Evolutionary conservation across 352 stramenopile species (phyloP).

Genomic region (Thalassiosira ordinaria): DNA sequence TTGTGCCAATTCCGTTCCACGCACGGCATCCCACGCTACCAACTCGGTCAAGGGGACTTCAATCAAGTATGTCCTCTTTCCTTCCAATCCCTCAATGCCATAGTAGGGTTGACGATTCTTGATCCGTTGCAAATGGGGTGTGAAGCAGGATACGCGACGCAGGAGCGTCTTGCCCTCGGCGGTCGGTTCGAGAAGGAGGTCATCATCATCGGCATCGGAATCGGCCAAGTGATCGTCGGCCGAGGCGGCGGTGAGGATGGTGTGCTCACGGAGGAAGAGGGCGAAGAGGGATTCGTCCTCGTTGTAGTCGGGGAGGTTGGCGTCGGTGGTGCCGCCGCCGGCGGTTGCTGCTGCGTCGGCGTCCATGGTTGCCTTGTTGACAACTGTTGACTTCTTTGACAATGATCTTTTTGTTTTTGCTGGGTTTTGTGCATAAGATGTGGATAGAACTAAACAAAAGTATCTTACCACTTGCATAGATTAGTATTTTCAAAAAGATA

Average conservation of each 20-base stretch:
- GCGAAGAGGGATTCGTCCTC: constrained; percentile 55
- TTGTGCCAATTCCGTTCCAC: constrained; percentile 67
- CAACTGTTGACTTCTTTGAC: too few relatives aligned
- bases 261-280: constrained; percentile 73
- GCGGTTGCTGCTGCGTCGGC: too few relatives aligned
- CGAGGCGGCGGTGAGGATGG: constrained; percentile 50
- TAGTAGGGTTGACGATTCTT: constrained; percentile 65
- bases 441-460: too few relatives aligned
- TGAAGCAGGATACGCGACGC: constrained; percentile 66
- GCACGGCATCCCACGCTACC: constrained; percentile 63
- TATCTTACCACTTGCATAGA: too few relatives aligned
- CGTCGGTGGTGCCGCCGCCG: too few relatives aligned
- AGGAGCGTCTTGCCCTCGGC: constrained; percentile 40
- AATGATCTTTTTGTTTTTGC: too few relatives aligned
- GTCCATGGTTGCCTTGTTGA: constrained; percentile 25
- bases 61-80: constrained; percentile 68
- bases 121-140: constrained; percentile 74
- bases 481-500: too few relatives aligned
- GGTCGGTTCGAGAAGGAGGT: constrained; percentile 68
- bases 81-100: constrained; percentile 10
- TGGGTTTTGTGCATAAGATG: too few relatives aligned
- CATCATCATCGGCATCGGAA: constrained; percentile 44
- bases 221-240: constrained; percentile 33
- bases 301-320: constrained; percentile 19
- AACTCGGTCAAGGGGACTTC: constrained; percentile 79